Evolutionary conservation across 2,329 filamentous ascomycete species (phyloP).

Genomic region (Cordyceps pruinosa): DNA sequence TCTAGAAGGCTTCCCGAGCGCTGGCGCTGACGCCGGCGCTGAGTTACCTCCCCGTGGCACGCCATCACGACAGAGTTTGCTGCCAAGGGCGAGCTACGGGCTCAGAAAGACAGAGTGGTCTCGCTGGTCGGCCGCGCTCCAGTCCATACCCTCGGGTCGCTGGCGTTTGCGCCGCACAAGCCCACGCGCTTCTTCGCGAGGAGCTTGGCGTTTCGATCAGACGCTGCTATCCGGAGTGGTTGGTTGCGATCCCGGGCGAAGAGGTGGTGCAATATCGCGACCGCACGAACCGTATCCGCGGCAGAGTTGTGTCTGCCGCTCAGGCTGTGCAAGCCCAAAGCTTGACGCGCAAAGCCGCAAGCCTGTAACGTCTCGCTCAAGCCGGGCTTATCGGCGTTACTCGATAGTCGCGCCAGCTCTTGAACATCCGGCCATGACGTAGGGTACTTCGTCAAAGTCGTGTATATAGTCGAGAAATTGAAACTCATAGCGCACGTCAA

Average conservation of each 20-base stretch:
- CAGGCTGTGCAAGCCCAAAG: neutral
- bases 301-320: neutral
- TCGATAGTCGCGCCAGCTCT: neutral
- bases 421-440: neutral
- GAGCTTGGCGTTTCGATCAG: neutral
- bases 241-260: neutral
- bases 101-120: no score
- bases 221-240: neutral
- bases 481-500: neutral
- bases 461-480: neutral
- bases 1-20: no score
- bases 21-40: no score
- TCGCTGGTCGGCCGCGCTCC: neutral
- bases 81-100: no score
- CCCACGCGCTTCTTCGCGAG: neutral
- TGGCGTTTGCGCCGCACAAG: neutral
- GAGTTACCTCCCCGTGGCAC: no score
- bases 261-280: neutral
- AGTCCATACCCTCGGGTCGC: neutral
- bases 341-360: neutral
- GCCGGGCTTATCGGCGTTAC: neutral
- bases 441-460: neutral
- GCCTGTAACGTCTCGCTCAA: neutral
- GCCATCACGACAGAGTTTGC: no score
- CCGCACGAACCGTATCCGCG: constrained; percentile 1